These are phyloP conservation scores for Globisporangium echinulatum DNA, from an alignment of 352 stramenopile genomes.

Conservation along the genomic window DNA sequence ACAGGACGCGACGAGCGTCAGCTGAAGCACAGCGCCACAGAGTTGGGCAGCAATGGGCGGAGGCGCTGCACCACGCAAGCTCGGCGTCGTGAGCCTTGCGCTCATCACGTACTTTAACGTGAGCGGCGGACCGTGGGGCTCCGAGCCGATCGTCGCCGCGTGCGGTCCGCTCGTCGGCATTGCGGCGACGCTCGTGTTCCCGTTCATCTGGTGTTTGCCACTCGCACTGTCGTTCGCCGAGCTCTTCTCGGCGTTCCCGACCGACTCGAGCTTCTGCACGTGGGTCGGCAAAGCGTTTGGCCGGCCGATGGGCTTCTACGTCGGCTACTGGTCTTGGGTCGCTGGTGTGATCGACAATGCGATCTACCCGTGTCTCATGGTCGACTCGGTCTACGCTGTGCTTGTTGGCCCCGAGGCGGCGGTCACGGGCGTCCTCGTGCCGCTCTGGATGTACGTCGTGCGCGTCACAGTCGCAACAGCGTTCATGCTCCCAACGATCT, in stretches of 20 bases:
- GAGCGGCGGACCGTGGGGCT: slow-evolving; percentile 61
- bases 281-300: slow-evolving; percentile 76
- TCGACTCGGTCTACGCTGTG: slow-evolving; percentile 54
- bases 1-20: no score
- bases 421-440: slow-evolving; percentile 40
- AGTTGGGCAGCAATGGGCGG: no score
- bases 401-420: slow-evolving; percentile 13
- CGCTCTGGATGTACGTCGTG: slow-evolving; percentile 46
- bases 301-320: slow-evolving; percentile 71
- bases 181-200: slow-evolving; percentile 51
- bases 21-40: no score
- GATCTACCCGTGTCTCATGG: slow-evolving; percentile 80
- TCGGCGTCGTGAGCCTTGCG: slow-evolving; percentile 57
- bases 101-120: slow-evolving; percentile 82
- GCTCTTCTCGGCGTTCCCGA: slow-evolving; percentile 64
- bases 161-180: slow-evolving; percentile 78
- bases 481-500: slow-evolving; percentile 65
- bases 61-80: slow-evolving; percentile 28
- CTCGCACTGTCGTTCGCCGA: slow-evolving; percentile 64
- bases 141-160: slow-evolving; percentile 48
- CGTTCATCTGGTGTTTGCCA: slow-evolving; percentile 62
- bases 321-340: slow-evolving; percentile 82
- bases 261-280: slow-evolving; percentile 64
- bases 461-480: slow-evolving; percentile 45
- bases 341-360: slow-evolving; percentile 78